Conservation (phyloP, 1,139 yeast genomes). For the Geotrichum fermentans region DNA sequence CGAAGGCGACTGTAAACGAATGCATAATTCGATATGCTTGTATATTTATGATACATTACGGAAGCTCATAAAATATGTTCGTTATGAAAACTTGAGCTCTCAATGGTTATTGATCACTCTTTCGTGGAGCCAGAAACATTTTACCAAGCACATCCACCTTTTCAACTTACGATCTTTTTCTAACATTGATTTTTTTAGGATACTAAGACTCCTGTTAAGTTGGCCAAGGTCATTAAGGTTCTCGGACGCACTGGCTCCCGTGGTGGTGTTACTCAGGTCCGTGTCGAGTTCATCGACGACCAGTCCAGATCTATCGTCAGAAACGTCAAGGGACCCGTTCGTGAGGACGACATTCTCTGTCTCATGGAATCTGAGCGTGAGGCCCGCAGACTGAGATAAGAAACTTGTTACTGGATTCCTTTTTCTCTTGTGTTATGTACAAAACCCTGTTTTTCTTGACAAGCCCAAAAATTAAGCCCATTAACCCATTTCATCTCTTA, state of each 20-base stretch:
- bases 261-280: constrained; percentile 99
- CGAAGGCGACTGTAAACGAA: too few species aligned
- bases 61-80: too few species aligned
- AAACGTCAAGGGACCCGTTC: constrained; percentile 99
- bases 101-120: too few species aligned
- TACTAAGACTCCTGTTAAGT: constrained; percentile 74
- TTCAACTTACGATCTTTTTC: too few species aligned
- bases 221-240: constrained; percentile 98
- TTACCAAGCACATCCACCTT: too few species aligned
- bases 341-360: constrained; percentile 98
- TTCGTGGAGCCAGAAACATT: too few species aligned
- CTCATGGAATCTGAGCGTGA: constrained; percentile 99
- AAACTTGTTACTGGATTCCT: constrained; percentile 10
- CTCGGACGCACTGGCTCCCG: constrained; percentile 99
- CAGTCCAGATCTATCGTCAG: constrained; percentile 98
- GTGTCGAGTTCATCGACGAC: constrained; percentile 99
- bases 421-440: constrained; percentile 5
- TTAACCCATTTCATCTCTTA: neutral
- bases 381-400: constrained; percentile 64
- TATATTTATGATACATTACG: too few species aligned
- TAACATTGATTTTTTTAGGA: constrained; percentile 33
- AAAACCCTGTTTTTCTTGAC: neutral
- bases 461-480: constrained; percentile 1
- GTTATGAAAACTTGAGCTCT: too few species aligned
- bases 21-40: too few species aligned